Base-by-base conservation (phyloP, 2,329 filamentous ascomycete genomes). In the Pyrenophora tritici-repentis region DNA sequence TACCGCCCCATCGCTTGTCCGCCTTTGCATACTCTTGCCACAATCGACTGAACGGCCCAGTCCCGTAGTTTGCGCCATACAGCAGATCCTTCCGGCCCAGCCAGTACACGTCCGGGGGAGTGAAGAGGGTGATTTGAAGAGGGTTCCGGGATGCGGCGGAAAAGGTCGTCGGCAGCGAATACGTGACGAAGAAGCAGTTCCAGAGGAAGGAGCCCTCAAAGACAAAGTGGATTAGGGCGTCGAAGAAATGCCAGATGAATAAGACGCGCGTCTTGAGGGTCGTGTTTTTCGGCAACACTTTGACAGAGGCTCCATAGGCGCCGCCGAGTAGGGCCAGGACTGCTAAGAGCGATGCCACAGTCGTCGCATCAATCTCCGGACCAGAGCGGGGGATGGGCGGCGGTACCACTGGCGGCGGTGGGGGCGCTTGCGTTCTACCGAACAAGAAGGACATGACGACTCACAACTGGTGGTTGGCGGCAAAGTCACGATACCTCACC, bases 171-270 rank as follows among this genome's bases (percentile, higher is more conserved):
- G 78, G 73, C 33, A 83, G 70, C 16, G 73, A 65, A 40, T 75
- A 74, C 65, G 79, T 85, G 61, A 81, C 81, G 81, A 91, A 93
- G 82, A 97, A 95, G 79, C 90, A 96, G 77, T 96, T 90, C 81
- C 91, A 97, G 18, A 97, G 85, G 75, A 91, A 97, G 66, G 86
- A 88, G 46, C 91, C 92, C 77, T 97, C 93, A 71, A 97, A 88
- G 72, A 91, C 80, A 75, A 95, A 85, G 78, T 99, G 94, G 67
- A 92, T 93, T 36, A 97, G 82, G 26, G 90, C 90, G 73, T 97
- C 92, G 76, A 96, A 95, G 32, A 90, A 83, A 78, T 97, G 92
- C 93, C 93, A 97, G 76, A 95, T 83, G 81, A 96, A 96, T 59
- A 97, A 86, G 70, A 89, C 78, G 55, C 91, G 90, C 48, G 81